Evolutionary conservation across 768 basidiomycete species (phyloP), one percentile per base, ranked within the genome.

Genomic region (Tricholoma matsutake): DNA sequence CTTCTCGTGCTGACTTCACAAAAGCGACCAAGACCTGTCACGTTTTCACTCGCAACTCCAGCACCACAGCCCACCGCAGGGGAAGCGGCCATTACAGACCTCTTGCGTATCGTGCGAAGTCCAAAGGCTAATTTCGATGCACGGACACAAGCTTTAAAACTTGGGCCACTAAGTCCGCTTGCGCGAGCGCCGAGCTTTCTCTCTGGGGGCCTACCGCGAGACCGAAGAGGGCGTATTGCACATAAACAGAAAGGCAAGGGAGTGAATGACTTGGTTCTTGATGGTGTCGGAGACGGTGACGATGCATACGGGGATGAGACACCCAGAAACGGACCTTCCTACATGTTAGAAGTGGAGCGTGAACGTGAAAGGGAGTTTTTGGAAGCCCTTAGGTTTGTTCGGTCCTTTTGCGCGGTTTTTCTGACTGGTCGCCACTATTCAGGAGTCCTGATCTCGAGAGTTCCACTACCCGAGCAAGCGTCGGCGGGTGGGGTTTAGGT

Each of bases 401-500:
- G 11, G 9, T 37, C 22, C n/a, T 37, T 20, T 3, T 49, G 29
- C 55, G n/a, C 22, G 10, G 25, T 34, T 34, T 14, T 4, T 20
- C 43, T 58, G 14, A 49, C 16, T 45, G 43, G 32, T 25, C 43
- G 32, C 25, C 31, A 28, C 6, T 60, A 56, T 59, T 57, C 64
- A 85, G 84, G 75, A 86, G 85, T 67, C 83, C 85, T 0, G 85
- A 83, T 66, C 63, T 77, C 9, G 83, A 81, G 11, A 65, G 68
- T 11, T 65, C 73, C 10, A 68, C 71, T 43, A 60, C 74, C 6
- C 75, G 81, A 39, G 81, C 79, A 14, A 86, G 83, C 62, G 77
- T 81, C n/a, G 87, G 88, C 11, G 89, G 89, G 13, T 92, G 89
- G 89, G 90, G 88, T 2, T 75, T 91, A 2, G 90, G 87, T 6